These are phyloP conservation scores for Calocybe cyanea DNA, from an alignment of 768 basidiomycete species.

Conservation along the genomic window DNA sequence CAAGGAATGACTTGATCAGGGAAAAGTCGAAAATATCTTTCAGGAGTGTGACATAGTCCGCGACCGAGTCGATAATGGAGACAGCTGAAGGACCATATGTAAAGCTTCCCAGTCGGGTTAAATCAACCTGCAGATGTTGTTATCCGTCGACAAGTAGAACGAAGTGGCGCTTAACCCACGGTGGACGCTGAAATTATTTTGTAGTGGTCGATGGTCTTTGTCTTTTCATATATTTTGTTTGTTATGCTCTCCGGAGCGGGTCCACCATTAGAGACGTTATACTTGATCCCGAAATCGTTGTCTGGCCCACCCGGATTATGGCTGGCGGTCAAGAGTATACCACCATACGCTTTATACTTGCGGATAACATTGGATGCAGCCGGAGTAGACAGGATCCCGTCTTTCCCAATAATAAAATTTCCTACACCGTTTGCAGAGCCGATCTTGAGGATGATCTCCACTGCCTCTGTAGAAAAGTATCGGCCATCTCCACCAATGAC, in stretches of 20 bases:
- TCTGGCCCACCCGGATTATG: slow-evolving; percentile 99
- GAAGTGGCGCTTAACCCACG: slow-evolving; percentile 39
- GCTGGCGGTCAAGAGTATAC: slow-evolving; percentile 93
- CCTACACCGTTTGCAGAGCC: slow-evolving; percentile 91
- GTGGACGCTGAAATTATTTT: slow-evolving; percentile 75
- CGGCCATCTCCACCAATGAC: slow-evolving; percentile 98
- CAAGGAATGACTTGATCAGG: slow-evolving; percentile 86
- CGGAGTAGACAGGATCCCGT: slow-evolving; percentile 93
- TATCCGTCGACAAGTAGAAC: slow-evolving; percentile 1
- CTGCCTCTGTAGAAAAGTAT: slow-evolving; percentile 80
- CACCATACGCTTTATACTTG: slow-evolving; percentile 93
- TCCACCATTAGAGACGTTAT: slow-evolving; percentile 96
- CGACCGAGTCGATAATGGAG: slow-evolving; percentile 90
- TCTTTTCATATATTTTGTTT: slow-evolving; percentile 90
- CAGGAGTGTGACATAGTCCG: slow-evolving; percentile 81
- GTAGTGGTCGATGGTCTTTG: slow-evolving; percentile 83
- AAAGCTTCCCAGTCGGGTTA: slow-evolving; percentile 76
- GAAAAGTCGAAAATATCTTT: slow-evolving; percentile 92
- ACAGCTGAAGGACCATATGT: slow-evolving; percentile 82
- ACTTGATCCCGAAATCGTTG: slow-evolving; percentile 99
- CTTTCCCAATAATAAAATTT: slow-evolving; percentile 89
- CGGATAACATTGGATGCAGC: slow-evolving; percentile 96
- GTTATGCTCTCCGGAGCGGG: slow-evolving; percentile 96
- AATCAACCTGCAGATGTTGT: slow-evolving; percentile 56
- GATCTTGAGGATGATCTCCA: slow-evolving; percentile 91